These are phyloP conservation scores for Mortierella claussenii DNA, from an alignment of 192 early-diverging fungal genomes.

Conservation along the genomic window DNA sequence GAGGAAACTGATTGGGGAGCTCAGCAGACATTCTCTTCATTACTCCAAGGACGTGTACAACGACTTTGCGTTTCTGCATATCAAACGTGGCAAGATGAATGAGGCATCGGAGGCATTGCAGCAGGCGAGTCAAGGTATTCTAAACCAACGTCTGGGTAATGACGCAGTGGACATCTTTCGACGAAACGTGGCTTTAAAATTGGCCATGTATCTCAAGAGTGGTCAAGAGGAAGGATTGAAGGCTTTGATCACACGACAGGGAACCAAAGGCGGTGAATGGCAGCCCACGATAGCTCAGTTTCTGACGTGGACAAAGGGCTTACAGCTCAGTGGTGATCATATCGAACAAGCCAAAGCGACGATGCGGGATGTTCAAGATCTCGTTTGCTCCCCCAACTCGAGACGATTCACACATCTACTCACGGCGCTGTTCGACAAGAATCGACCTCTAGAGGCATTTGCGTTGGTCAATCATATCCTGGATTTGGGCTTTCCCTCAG, in stretches of 20 bases:
- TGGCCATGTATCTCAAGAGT: constrained; percentile 45
- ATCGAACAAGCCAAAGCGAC: constrained; percentile 16
- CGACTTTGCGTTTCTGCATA: constrained; percentile 19
- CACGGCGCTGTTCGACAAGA: neutral
- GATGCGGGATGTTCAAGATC: constrained; percentile 2
- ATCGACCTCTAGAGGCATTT: constrained; percentile 15
- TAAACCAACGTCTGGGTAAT: neutral
- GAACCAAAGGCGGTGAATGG: neutral
- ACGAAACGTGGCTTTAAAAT: constrained; percentile 9
- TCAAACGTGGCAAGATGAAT: constrained; percentile 23
- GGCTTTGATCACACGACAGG: constrained; percentile 2
- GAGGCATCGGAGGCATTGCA: too few relatives aligned
- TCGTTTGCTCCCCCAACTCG: constrained; percentile 21
- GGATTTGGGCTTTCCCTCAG: constrained; percentile 27
- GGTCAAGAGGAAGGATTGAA: constrained; percentile 9
- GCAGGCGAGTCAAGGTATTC: constrained; percentile 8
- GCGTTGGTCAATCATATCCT: constrained; percentile 29
- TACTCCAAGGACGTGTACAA: constrained; percentile 22
- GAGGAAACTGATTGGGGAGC: constrained; percentile 6
- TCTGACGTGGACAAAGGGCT: constrained; percentile 26
- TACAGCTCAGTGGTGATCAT: constrained; percentile 20
- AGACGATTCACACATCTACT: constrained; percentile 26
- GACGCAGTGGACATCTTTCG: neutral
- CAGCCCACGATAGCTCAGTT: constrained; percentile 21
- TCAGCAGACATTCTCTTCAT: neutral